Percentiles rank a stretch among this genome's conserved stretches.
phyloP scores from a whole-genome alignment of 2,329 filamentous ascomycete genomes.

The Beauveria sp. region DNA sequence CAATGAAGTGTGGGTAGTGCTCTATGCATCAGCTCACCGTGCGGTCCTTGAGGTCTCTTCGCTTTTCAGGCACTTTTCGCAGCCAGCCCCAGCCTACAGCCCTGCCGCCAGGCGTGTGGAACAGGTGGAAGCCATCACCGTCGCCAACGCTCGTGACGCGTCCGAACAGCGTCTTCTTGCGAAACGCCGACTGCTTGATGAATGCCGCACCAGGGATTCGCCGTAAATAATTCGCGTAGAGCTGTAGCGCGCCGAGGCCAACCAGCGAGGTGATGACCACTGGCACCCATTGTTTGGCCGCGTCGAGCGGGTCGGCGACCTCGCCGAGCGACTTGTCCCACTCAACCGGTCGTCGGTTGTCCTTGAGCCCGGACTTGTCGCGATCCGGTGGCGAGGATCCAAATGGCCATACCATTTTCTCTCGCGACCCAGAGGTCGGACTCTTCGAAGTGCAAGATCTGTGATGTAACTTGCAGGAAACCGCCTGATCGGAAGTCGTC shows the following conservation, averaged over 20 bases:
- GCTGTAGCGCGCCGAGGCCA: slow-evolving; percentile 30
- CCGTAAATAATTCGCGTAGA: slow-evolving; percentile 72
- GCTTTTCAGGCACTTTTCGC: slow-evolving; percentile 62
- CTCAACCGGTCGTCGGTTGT: slow-evolving; percentile 23
- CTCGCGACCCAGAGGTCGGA: slow-evolving; percentile 20
- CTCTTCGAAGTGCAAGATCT: slow-evolving; percentile 14
- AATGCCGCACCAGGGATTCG: slow-evolving; percentile 73
- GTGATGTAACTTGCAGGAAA: slow-evolving; percentile 4
- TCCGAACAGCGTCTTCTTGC: slow-evolving; percentile 70
- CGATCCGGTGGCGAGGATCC: slow-evolving; percentile 20
- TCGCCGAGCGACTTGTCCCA: slow-evolving; percentile 32
- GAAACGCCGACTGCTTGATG: slow-evolving; percentile 68
- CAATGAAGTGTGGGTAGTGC: background rate
- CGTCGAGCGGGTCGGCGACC: slow-evolving; percentile 23
- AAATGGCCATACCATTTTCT: slow-evolving; percentile 35
- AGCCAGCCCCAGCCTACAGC: slow-evolving; percentile 90
- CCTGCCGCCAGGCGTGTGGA: slow-evolving; percentile 87
- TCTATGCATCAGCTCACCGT: slow-evolving; percentile 52
- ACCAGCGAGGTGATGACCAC: slow-evolving; percentile 30
- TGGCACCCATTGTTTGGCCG: slow-evolving; percentile 33
- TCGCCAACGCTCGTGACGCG: slow-evolving; percentile 90
- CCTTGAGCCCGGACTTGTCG: slow-evolving; percentile 16
- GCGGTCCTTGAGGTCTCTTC: slow-evolving; percentile 62
- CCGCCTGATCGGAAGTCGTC: background rate
- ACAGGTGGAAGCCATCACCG: slow-evolving; percentile 91